Base-by-base conservation (phyloP, 306 rosid genomes). In the Trifolium dubium region DNA sequence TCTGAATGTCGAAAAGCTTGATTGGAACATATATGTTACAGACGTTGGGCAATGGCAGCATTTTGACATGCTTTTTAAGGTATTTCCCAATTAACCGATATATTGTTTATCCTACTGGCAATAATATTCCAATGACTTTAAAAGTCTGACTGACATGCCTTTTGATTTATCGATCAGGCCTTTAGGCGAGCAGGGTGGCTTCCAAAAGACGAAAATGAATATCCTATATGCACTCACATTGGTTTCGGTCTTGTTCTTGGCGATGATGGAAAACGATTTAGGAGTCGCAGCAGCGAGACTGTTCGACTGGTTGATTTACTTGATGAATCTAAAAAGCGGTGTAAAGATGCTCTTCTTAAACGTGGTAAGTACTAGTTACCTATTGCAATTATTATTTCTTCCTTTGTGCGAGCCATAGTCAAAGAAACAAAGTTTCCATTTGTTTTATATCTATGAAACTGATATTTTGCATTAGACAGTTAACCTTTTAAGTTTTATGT, bases 181-280 rank as follows among this genome's bases (percentile, higher is more conserved):
- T 87, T 73, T 6, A 88, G 85, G 82, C 90, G 90, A 67, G 96
- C 96, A 5, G 96, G 90, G 50, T 93, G 98, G 98, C 85, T 93
- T 8, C 97, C 94, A 72, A 76, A 72, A 62, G 88, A 85, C 61
- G 86, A 77, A 59, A 77, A 64, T 30, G 56, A 32, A 8, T 83
- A 69, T 55, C 98, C 98, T 37, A 91, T 81, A 79, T 79, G 87
- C 68, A 86, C 84, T 75, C 96, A 91, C 83, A 87, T 93, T 19
- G 97, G 92, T 64, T 91, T 91, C 79, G 98, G 98, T 85, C 96
- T 93, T 77, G 98, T 93, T 88, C 92, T 88, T 60, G 98, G 98
- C 49, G 96, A 91, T 56, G 98, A 93, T 76, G 96, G 97, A 49
- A 93, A 89, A 76, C 89, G 94, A 44, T 93, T 93, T 62, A 88